phyloP scores from a whole-genome alignment of 768 basidiomycete genomes.

The Mrakia blollopis region DNA sequence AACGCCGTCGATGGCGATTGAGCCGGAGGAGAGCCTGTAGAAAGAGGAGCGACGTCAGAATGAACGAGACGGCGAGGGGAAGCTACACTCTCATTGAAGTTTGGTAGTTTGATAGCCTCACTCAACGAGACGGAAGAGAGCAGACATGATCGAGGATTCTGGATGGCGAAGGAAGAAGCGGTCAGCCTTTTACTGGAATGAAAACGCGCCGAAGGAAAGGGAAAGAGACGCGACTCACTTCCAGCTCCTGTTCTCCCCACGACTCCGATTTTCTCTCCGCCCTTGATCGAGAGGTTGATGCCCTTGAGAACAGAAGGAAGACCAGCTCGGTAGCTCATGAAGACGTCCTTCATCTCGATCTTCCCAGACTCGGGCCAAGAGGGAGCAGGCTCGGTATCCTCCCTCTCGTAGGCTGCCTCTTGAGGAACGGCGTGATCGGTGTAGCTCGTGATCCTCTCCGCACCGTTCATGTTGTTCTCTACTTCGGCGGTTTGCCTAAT shows the following conservation, averaged over 20 bases:
- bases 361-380: conserved; percentile 71
- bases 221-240: not conserved
- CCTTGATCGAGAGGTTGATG: conserved; percentile 61
- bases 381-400: conserved; percentile 56
- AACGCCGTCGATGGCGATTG: conserved; percentile 72
- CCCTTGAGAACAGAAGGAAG: conserved; percentile 80
- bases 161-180: not conserved
- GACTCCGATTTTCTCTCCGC: conserved; percentile 78
- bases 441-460: conserved; percentile 22
- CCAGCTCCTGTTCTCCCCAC: conserved; percentile 52
- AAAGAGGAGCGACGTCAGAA: not conserved
- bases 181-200: not conserved
- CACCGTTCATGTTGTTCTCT: conserved; percentile 22
- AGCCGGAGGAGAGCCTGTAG: conserved; percentile 55
- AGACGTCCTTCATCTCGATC: conserved; percentile 51
- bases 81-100: too few species aligned
- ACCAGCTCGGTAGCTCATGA: conserved; percentile 74
- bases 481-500: conserved; percentile 26
- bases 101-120: too few species aligned
- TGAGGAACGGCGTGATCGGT: conserved; percentile 18
- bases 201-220: not conserved
- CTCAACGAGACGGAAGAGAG: conserved; percentile 66
- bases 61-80: not conserved
- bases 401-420: conserved; percentile 49
- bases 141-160: conserved; percentile 65